Evolutionary conservation across 441 rosid species (phyloP), one percentile per base, ranked within the genome.

Genomic region (Adansonia gregorii): DNA sequence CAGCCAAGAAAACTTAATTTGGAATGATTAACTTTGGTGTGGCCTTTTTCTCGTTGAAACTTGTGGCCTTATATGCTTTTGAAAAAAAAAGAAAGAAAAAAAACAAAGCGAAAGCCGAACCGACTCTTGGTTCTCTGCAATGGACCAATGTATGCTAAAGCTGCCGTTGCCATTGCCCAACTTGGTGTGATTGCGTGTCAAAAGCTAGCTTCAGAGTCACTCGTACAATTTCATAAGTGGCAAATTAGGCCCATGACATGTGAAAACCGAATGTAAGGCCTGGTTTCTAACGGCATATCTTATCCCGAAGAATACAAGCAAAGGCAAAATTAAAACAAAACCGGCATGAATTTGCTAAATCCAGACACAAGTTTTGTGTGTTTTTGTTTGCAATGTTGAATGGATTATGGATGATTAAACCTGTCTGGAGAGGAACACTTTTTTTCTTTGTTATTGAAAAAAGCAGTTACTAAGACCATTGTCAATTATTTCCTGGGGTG

Each of bases 141-240:
- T 61, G 41, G 15, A 60, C 65, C 65, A 9, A 1, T 24, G 11
- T 22, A 17, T 24, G n/a, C n/a, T 7, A 4, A 14, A 14, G 67
- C 39, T 35, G 39, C 39, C 39, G 3, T 35, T 35, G 39, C 39
- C 39, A 35, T 35, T 35, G 39, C 39, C 20, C 45, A 31, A 31
- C 45, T 27, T 63, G 67, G 67, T 75, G 31, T 54, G 78, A 72
- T 49, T 77, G 72, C 77, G 73, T 79, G 78, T 56, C 1, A 41
- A 35, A 73, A 4, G 56, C 45, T 41, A 56, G 67, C 22, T 60
- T 22, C 41, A 49, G 46, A 20, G 19, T 67, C 77, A 22, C 58
- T 17, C 41, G 11, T 61, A n/a, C 41, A 11, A 9, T n/a, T 43
- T 31, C 39, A 77, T 78, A 84, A 79, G 82, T 75, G 78, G 81